Evolutionary conservation across 345 rosid species (phyloP).

Genomic region (Sapria himalayana): DNA sequence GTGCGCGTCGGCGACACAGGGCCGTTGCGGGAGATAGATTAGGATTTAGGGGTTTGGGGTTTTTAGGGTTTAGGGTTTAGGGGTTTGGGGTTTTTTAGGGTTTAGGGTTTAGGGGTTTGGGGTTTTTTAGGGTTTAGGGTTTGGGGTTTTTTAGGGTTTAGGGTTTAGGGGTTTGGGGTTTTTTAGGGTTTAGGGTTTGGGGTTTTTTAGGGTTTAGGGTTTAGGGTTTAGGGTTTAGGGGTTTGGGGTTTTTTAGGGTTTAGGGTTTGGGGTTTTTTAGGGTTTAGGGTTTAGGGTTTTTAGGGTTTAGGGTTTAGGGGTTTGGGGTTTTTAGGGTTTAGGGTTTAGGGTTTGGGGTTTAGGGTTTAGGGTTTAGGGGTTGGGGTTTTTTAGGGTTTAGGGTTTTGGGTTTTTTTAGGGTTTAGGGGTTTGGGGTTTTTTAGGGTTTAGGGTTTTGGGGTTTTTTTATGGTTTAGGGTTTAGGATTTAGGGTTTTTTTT

Average conservation of each 20-base stretch:
- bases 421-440: background rate
- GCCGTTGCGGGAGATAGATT: too few species aligned
- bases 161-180: too few species aligned
- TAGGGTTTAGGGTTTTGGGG: slow-evolving; percentile 5
- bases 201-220: background rate
- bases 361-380: slow-evolving; percentile 1
- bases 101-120: too few species aligned
- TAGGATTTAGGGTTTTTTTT: slow-evolving; percentile 3
- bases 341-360: slow-evolving; percentile 1
- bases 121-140: too few species aligned
- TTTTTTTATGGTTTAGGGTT: slow-evolving; percentile 4
- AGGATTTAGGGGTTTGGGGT: too few species aligned
- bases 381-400: slow-evolving; percentile 1
- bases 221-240: background rate
- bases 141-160: too few species aligned
- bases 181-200: slow-evolving; percentile 2
- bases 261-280: background rate
- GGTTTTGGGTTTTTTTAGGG: slow-evolving; percentile 1
- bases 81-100: too few species aligned
- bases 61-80: too few species aligned
- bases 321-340: slow-evolving; percentile 1
- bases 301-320: slow-evolving; percentile 2
- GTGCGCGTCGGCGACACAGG: too few species aligned
- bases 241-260: slow-evolving; percentile 1
- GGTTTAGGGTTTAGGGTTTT: slow-evolving; percentile 4